Evolutionary conservation across 176 grass and related monocot genomes (phyloP), one percentile per base, ranked within the genome.

Genomic region (Musa acuminata): DNA sequence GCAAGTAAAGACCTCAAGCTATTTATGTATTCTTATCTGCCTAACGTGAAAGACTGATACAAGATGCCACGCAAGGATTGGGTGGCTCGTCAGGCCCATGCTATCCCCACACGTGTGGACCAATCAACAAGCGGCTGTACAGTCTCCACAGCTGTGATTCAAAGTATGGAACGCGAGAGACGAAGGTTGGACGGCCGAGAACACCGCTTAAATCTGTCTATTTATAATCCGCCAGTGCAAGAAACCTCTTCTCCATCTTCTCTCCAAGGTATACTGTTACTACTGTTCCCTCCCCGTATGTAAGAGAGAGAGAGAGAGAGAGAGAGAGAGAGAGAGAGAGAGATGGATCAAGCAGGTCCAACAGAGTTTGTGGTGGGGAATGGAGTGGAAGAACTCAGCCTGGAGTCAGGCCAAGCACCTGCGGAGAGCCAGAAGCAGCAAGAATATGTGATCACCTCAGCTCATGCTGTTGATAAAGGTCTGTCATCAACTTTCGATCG

Each of bases 381-480:
- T 35, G 59, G 35, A 21, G 64, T 10, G 70, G 80, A 81, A 83
- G 70, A 74, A 21, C 69, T 81, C 22, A 82, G 84, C 78, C 20
- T 84, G 17, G 87, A 94, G 77, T 62, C 48, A 65, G 79, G 63
- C 65, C 69, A 68, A 24, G 67, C 48, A 51, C 1, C 80, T 22
- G 21, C 29, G 22, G 26, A 35, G 13, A 68, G 27, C 12, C 13
- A 70, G 67, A 82, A 79, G 86, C 58, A 52, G 52, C 50, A 85
- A 17, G 80, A 82, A 8, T 82, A 83, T 77, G 79, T 23, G 55
- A 77, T 73, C 1, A 49, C 83, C 24, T 84, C 91, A 9, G 91
- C 91, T 75, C 87, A 95, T 80, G 67, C 77, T 3, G 81, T 90
- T 24, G 87, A 90, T 67, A 77, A 81, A 86, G 91, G 91, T 93